Evolutionary conservation across 352 stramenopile species (phyloP).

Genomic region (Phytophthora brassicae): DNA sequence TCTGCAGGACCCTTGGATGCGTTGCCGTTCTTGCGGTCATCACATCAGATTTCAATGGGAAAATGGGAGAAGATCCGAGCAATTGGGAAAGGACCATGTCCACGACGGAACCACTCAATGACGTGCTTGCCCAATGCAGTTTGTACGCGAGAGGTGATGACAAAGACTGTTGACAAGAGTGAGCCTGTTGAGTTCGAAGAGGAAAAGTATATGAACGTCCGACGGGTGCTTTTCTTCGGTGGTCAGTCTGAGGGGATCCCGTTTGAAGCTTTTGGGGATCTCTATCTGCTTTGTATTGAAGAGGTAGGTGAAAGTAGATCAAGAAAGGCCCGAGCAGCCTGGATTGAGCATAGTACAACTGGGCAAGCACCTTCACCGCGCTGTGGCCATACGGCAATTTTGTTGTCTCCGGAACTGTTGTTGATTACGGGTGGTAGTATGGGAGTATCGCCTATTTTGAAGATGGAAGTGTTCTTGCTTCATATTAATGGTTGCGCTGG

Average conservation of each 20-base stretch:
- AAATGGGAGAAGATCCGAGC: constrained; percentile 69
- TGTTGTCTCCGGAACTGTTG: constrained; percentile 44
- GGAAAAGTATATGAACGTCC: constrained; percentile 24
- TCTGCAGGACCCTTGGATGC: constrained; percentile 28
- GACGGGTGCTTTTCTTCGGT: constrained; percentile 65
- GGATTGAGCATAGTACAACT: constrained; percentile 35
- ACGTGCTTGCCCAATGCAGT: constrained; percentile 46
- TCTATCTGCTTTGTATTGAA: constrained; percentile 50
- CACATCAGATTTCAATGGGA: constrained; percentile 38
- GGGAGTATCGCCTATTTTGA: constrained; percentile 52
- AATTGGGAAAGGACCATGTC: constrained; percentile 42
- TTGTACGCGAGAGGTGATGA: constrained; percentile 27
- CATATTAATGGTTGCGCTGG: constrained; percentile 41
- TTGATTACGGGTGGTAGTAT: constrained; percentile 68
- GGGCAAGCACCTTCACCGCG: constrained; percentile 44
- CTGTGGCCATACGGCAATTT: constrained; percentile 48
- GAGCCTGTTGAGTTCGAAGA: background rate
- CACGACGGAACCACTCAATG: constrained; percentile 66
- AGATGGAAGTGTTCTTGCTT: constrained; percentile 43
- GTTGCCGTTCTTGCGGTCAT: constrained; percentile 44
- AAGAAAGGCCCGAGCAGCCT: constrained; percentile 35
- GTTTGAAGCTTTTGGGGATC: constrained; percentile 69
- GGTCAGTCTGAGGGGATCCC: constrained; percentile 68
- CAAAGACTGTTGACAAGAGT: background rate
- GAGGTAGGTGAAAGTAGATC: constrained; percentile 9